Percentiles rank a stretch among this genome's conserved stretches.
Conservation (phyloP, 805 yeast genomes). For the Yamadazyma ubonensis region DNA sequence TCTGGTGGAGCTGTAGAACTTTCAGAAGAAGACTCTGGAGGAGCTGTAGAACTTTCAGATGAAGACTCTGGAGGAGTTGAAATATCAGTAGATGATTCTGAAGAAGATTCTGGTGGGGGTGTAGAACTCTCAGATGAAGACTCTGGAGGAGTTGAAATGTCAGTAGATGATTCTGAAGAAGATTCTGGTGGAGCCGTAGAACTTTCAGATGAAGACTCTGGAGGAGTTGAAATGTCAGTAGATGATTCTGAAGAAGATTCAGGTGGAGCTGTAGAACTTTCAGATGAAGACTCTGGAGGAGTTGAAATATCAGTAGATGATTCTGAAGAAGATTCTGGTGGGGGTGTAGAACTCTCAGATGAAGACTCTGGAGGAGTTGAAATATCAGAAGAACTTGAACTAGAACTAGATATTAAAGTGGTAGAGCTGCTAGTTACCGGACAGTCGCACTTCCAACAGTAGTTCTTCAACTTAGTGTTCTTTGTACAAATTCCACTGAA, state of each 20-base stretch:
- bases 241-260: background rate
- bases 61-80: background rate
- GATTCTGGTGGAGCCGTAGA: background rate
- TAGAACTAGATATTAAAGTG: background rate
- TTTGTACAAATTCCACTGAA: slow-evolving; percentile 10
- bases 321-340: background rate
- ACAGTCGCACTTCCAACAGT: slow-evolving; percentile 17
- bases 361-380: background rate
- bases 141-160: background rate
- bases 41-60: background rate
- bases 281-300: background rate
- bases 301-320: background rate
- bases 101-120: background rate
- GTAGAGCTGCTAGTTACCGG: slow-evolving; percentile 4
- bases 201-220: background rate
- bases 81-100: background rate
- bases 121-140: background rate
- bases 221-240: background rate
- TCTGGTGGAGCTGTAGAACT: background rate
- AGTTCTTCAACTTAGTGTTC: slow-evolving; percentile 8
- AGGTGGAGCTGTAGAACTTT: background rate
- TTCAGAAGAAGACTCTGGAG: background rate
- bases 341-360: no score
- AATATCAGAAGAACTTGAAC: background rate
- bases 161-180: background rate